Evolutionary conservation across 352 stramenopile species (phyloP), one percentile per base, ranked within the genome.

Genomic region (Phytopythium aichiense): DNA sequence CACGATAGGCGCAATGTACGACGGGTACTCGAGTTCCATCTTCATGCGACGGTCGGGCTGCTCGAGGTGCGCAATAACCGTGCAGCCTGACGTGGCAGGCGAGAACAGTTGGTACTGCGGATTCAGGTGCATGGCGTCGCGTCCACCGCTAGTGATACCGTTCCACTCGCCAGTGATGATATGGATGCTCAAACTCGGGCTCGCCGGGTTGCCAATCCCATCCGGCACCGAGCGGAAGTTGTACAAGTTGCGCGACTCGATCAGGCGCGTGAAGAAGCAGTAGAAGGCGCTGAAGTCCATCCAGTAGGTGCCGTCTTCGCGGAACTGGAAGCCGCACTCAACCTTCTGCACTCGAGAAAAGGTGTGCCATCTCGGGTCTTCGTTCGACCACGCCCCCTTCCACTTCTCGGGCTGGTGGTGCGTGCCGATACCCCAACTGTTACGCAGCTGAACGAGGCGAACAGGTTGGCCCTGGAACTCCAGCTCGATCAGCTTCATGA

Each of bases 51-150:
- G 83, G 7, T 82, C 90, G 23, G 85, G 83, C 60, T 94, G 85
- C 59, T 94, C 85, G 11, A 94, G 64, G 42, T 91, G 79, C 23
- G 87, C 68, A 0, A 73, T 64, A 8, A 92, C 63, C 7, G 71
- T 65, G 66, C 82, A 91, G 38, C 67, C 79, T 50, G 70, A 67
- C 12, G 83, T 60, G 4, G 77, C 71, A 20, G 84, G 84, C 49
- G 78, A 87, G 45, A 90, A 89, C 7, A 94, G 54, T 53, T 94
- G 85, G 56, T 91, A 88, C 64, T 94, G 85, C n/a, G 85, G 85
- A 56, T 94, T 94, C 49, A 94, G 56, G 59, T 94, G 85, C 77
- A 94, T 89, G 8, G 83, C 85, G 45, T 92, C 83, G 28, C 85
- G 77, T 7, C 83, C 85, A 48, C 85, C 85, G 25, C 78, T 87